Evolutionary conservation across 139 green algal species (phyloP), one percentile per base, ranked within the genome.

Genomic region (Tetraselmis chui): DNA sequence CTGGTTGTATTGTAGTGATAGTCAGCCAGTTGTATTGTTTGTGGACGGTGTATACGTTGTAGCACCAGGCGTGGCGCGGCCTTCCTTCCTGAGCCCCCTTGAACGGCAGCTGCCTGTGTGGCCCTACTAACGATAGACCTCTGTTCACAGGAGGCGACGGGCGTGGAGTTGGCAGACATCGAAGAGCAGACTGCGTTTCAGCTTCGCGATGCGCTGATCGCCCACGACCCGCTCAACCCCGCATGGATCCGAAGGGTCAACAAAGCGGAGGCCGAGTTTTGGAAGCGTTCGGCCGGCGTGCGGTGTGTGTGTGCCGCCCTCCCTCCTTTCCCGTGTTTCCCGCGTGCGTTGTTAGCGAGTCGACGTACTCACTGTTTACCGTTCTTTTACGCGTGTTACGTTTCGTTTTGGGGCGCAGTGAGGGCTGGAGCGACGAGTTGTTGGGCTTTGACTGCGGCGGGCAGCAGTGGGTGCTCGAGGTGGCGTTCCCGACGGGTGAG

Each of bases 401-500:
- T n/a, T n/a, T n/a, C n/a, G n/a, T n/a, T n/a, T n/a, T 58, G 59
- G 80, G 80, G 29, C 23, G 77, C 75, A 76, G 94, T 0, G 84
- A 95, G 29, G 94, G 91, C 29, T 97, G 89, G 88, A 94, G 88
- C 79, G 94, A 98, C 83, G 84, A 98, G 88, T 93, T 98, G 23
- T 88, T 99, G n/a, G 94, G 93, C 0, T 99, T 99, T 88, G 96
- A 99, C 87, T 99, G 96, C 84, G 96, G 96, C 1, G 96, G 96
- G 0, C 92, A 98, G 90, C 96, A 99, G 89, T 98, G 95, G 95
- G 96, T 99, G 83, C 86, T 96, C 76, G 96, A 99, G 88, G 91
- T 96, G 22, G 89, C 87, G 22, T 93, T 95, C 84, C 91, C 91
- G 0, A 83, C 86, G 1, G 90, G 90, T 26, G 93, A 84, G 0